phyloP scores from a whole-genome alignment of 257 asterid species.

The Petrea volubilis region DNA sequence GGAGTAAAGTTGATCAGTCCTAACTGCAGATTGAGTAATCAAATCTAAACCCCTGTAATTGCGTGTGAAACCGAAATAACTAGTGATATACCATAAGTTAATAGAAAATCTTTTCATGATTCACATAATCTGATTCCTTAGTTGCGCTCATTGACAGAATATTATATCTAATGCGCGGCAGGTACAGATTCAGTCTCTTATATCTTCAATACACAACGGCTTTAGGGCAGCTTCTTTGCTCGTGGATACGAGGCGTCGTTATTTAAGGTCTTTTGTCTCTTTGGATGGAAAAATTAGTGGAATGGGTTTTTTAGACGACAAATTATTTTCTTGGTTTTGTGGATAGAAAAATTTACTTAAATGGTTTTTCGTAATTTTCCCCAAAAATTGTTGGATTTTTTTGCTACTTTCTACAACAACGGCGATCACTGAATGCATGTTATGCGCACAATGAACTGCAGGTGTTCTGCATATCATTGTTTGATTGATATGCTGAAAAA shows the following conservation, averaged over 20 bases:
- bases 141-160: too few species aligned
- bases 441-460: neutral
- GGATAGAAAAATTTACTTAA: neutral
- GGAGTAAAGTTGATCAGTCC: neutral
- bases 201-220: neutral
- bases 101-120: too few species aligned
- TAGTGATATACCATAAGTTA: neutral
- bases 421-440: neutral
- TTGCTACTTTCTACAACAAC: neutral
- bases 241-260: too few species aligned
- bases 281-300: too few species aligned
- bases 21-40: neutral
- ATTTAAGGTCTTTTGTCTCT: too few species aligned
- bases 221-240: too few species aligned
- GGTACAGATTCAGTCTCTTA: too few species aligned
- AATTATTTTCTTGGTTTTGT: too few species aligned
- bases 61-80: neutral
- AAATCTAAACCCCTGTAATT: neutral
- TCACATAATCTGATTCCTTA: too few species aligned
- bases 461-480: slow-evolving; percentile 22
- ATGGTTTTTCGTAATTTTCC: neutral
- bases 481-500: neutral
- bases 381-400: neutral
- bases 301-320: neutral
- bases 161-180: too few species aligned